A percentile compares a stretch with the other conserved stretches of the same genome.
phyloP scores from a whole-genome alignment of 2,329 filamentous ascomycete species.

The Ophiocordyceps unilateralis region DNA sequence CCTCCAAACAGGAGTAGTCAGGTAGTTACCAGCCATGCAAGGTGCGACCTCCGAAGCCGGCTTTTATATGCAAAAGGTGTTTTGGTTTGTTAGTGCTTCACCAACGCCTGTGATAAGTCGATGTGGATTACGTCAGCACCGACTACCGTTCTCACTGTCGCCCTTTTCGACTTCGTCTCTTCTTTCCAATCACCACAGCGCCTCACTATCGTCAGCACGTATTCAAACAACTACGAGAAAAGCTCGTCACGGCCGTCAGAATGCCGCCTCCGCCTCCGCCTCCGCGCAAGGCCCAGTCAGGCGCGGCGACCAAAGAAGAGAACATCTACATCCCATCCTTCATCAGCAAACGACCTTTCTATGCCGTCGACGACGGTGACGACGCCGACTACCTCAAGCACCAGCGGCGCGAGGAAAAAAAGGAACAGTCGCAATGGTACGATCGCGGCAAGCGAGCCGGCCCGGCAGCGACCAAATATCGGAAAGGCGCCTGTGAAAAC shows the following conservation, averaged over 20 bases:
- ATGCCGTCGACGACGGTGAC: constrained; percentile 63
- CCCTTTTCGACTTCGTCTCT: no score
- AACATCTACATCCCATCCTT: constrained; percentile 98
- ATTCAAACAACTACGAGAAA: background rate
- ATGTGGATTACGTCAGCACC: no score
- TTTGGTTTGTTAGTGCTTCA: no score
- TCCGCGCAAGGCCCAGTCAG: constrained; percentile 16
- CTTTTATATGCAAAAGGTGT: no score
- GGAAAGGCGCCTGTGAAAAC: constrained; percentile 97
- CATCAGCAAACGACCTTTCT: constrained; percentile 96
- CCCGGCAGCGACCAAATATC: constrained; percentile 85
- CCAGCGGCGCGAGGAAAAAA: constrained; percentile 52
- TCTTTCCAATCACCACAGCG: no score
- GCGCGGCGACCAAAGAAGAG: constrained; percentile 55
- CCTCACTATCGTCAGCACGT: no score
- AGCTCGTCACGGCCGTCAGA: background rate
- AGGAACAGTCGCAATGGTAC: constrained; percentile 74
- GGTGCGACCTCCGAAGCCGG: no score
- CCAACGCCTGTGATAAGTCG: no score
- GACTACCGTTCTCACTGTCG: no score
- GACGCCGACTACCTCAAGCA: constrained; percentile 87
- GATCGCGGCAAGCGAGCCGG: constrained; percentile 72
- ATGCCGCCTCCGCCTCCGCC: constrained; percentile 8
- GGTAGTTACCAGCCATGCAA: no score
- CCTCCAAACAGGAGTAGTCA: no score